Conservation (phyloP, 2,329 filamentous ascomycete species). For the Fusarium haematococcum region DNA sequence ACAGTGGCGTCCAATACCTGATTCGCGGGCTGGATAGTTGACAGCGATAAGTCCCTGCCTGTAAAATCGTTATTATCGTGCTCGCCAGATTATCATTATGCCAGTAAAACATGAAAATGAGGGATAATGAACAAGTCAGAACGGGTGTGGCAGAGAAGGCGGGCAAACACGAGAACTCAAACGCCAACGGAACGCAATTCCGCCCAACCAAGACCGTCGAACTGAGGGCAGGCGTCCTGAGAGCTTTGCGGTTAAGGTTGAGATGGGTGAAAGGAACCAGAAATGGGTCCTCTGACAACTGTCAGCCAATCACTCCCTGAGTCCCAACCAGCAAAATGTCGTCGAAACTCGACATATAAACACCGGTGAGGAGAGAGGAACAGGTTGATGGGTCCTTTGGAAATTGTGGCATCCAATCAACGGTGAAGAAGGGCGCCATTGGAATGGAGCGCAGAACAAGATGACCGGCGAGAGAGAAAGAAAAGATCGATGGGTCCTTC, state of each 20-base stretch:
- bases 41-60: constrained; percentile 94
- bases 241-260: not conserved
- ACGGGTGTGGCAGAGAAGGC: not conserved
- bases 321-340: not conserved
- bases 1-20: constrained; percentile 83
- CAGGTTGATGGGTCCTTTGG: not conserved
- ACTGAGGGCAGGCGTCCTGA: not conserved
- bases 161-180: not conserved
- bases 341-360: not conserved
- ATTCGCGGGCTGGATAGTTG: constrained; percentile 90
- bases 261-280: not conserved
- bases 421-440: not conserved
- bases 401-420: constrained; percentile 5
- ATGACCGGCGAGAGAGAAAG: not conserved
- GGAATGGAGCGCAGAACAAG: not conserved
- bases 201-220: not conserved
- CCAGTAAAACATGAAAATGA: not conserved
- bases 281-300: not conserved
- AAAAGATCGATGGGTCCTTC: not conserved
- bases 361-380: not conserved
- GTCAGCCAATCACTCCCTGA: not conserved
- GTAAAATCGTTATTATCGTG: constrained; percentile 28
- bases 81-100: not conserved
- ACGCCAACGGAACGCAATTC: not conserved
- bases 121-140: not conserved